Evolutionary conservation across 169 alveolate species (phyloP), one percentile per base, ranked within the genome.

Genomic region (Plasmodium coatneyi): DNA sequence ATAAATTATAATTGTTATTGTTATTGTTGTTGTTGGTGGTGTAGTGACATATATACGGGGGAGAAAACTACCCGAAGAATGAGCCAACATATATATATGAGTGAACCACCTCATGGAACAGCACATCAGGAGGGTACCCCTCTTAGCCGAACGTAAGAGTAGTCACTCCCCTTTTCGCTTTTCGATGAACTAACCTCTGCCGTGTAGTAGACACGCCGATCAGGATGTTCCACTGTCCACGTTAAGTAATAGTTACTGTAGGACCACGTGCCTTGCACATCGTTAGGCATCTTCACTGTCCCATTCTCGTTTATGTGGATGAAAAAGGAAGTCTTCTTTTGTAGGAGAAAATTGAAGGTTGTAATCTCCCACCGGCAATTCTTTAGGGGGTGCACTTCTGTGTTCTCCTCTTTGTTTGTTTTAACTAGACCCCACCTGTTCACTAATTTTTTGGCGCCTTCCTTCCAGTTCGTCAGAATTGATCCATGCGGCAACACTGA

Each of bases 331-430:
- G 30, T 36, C 60, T 76, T 43, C 43, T 87, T 87, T 71, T 87
- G 80, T 12, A 87, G 16, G 2, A 87, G 32, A 79, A 54, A 87
- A 78, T 87, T 87, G 60, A 78, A 87, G 6, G 71, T 60, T 4
- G 79, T 87, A 60, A 87, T 87, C 34, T 87, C 46, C 93, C 93
- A 87, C 3, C 25, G 80, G 19, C 89, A 78, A 41, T 87, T 76
- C 81, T 87, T 87, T 52, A 87, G 70, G 14, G 93, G 93, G 30
- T 87, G 89, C 7, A 87, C 56, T 12, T 16, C 79, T 71, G 10
- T 43, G 10, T 10, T 34, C 1, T 84, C 79, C 19, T 84, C 56
- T 46, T 49, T 6, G 16, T 34, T 34, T 32, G 41, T 5, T 10
- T 30, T 22, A 72, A 22, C 19, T 10, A 22, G 19, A 1, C 74